These are phyloP conservation scores for Flaveria floridana DNA, from an alignment of 140 eudicot species.

Conservation along the genomic window DNA sequence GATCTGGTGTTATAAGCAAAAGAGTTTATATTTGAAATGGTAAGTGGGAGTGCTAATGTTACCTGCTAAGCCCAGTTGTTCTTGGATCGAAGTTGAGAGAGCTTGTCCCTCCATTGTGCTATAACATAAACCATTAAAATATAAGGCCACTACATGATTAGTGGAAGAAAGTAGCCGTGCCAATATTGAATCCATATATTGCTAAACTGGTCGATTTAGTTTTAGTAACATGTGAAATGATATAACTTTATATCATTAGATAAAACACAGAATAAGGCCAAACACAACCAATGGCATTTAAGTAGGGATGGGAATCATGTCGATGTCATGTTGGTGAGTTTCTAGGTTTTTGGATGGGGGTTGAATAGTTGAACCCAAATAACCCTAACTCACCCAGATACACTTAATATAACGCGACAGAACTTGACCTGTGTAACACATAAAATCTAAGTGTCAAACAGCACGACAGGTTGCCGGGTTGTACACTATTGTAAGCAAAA, in stretches of 20 bases:
- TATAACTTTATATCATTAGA: background rate
- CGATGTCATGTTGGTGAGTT: background rate
- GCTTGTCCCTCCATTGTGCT: conserved; percentile 86
- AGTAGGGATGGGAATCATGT: background rate
- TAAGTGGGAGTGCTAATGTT: background rate
- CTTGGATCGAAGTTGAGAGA: conserved; percentile 71
- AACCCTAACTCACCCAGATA: background rate
- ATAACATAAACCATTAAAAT: conserved; percentile 23
- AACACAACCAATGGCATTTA: background rate
- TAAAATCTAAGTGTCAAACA: background rate
- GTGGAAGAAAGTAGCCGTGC: background rate
- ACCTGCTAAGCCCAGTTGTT: conserved; percentile 72
- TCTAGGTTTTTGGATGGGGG: background rate
- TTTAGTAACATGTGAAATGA: background rate
- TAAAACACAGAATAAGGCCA: background rate
- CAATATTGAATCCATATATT: background rate
- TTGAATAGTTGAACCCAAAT: background rate
- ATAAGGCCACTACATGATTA: background rate
- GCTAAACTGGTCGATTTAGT: background rate
- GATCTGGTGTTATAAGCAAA: background rate
- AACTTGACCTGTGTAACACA: background rate
- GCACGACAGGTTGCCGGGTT: background rate
- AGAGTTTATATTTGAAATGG: background rate
- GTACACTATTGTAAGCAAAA: background rate
- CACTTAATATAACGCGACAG: background rate